Conservation (phyloP, 2,329 filamentous ascomycete genomes). For the Hirsutella rhossiliensis region DNA sequence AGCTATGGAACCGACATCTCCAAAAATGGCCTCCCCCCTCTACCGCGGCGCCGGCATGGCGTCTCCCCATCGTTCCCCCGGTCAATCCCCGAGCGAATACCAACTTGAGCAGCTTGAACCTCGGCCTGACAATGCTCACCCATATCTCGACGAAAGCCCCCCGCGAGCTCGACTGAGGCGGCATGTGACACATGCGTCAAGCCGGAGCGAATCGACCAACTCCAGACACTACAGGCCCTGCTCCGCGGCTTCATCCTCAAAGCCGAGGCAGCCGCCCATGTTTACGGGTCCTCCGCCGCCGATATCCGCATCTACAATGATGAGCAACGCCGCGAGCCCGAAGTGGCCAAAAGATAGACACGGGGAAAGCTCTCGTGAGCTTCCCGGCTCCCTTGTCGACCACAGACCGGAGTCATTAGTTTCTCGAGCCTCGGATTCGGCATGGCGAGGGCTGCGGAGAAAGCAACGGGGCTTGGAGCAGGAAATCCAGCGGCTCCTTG, state of each 20-base stretch:
- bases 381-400: constrained; percentile 27
- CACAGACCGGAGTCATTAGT: constrained; percentile 12
- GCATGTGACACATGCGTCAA: constrained; percentile 3
- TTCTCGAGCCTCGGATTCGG: constrained; percentile 24
- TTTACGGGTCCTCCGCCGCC: constrained; percentile 39
- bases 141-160: constrained; percentile 8
- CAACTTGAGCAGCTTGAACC: constrained; percentile 27
- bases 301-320: constrained; percentile 30
- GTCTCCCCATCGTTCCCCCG: constrained; percentile 12
- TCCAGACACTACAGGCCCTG: constrained; percentile 13
- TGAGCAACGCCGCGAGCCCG: constrained; percentile 9
- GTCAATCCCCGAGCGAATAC: constrained; percentile 20
- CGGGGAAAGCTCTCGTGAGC: background rate
- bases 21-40: constrained; percentile 11
- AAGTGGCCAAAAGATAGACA: constrained; percentile 7
- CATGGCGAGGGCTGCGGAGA: constrained; percentile 33
- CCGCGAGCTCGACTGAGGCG: constrained; percentile 11
- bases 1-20: background rate
- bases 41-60: constrained; percentile 13
- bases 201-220: constrained; percentile 5
- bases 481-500: constrained; percentile 35
- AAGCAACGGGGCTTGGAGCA: constrained; percentile 32
- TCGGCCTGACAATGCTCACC: constrained; percentile 15
- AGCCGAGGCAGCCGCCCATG: constrained; percentile 19
- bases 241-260: constrained; percentile 18